A percentile compares a stretch with the other conserved stretches of the same genome.
These are phyloP conservation scores for Fusarium phyllophilum DNA, from an alignment of 2,329 filamentous ascomycete species.

Conservation along the genomic window DNA sequence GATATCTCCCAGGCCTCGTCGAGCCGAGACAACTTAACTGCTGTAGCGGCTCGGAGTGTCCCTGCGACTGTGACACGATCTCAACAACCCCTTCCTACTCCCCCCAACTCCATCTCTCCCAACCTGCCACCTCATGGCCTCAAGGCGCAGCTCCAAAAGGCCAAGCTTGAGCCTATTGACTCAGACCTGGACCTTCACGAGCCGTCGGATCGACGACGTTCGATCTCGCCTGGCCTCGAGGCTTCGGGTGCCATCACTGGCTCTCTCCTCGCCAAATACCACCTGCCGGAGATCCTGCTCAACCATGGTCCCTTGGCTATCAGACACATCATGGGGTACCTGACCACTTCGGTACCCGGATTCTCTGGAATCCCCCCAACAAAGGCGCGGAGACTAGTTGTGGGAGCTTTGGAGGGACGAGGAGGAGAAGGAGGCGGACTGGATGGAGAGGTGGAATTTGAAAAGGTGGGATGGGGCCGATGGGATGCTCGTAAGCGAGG, in stretches of 20 bases:
- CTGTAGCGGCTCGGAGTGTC: slow-evolving; percentile 74
- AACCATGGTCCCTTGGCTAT: slow-evolving; percentile 92
- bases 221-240: slow-evolving; percentile 68
- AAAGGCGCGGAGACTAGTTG: slow-evolving; percentile 90
- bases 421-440: slow-evolving; percentile 70
- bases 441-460: slow-evolving; percentile 81
- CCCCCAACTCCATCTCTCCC: slow-evolving; percentile 94
- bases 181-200: slow-evolving; percentile 90
- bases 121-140: slow-evolving; percentile 83
- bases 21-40: slow-evolving; percentile 77
- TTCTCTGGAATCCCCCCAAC: slow-evolving; percentile 89
- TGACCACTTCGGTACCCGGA: slow-evolving; percentile 92
- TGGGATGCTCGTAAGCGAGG: slow-evolving; percentile 88
- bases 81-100: slow-evolving; percentile 80
- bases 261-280: slow-evolving; percentile 84
- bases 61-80: slow-evolving; percentile 68
- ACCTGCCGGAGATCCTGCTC: slow-evolving; percentile 90
- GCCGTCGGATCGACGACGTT: slow-evolving; percentile 47
- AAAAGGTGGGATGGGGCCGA: slow-evolving; percentile 96
- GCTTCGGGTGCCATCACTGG: slow-evolving; percentile 85
- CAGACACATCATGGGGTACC: slow-evolving; percentile 92
- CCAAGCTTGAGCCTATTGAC: slow-evolving; percentile 73
- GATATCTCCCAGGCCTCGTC: slow-evolving; percentile 71
- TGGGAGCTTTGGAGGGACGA: slow-evolving; percentile 89
- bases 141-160: slow-evolving; percentile 72